Evolutionary conservation across 495 filamentous ascomycete genomes (phyloP).

Genomic region (Bryoglossum gracile): DNA sequence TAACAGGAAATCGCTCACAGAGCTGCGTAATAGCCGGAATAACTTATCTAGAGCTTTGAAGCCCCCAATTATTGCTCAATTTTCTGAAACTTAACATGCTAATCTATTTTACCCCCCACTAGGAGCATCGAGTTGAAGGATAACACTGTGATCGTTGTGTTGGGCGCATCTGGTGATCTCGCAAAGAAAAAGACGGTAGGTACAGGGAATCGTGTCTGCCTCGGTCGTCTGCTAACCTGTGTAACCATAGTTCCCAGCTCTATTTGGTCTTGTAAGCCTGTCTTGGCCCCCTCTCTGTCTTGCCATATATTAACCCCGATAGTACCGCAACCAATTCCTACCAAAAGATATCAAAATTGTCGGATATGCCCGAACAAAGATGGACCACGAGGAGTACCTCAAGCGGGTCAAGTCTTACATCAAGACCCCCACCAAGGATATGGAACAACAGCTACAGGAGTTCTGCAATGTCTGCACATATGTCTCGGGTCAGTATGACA

Average conservation of each 20-base stretch:
- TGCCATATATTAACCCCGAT: conserved; percentile 27
- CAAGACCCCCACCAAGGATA: conserved; percentile 96
- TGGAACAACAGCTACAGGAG: conserved; percentile 86
- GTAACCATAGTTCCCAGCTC: conserved; percentile 75
- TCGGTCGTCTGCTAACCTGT: conserved; percentile 20
- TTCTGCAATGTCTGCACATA: conserved; percentile 89
- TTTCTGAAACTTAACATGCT: conserved; percentile 8
- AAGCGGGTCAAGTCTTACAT: conserved; percentile 94
- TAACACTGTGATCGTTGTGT: conserved; percentile 94
- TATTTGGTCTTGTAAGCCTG: conserved; percentile 88
- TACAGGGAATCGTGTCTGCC: conserved; percentile 13
- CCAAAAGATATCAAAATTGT: conserved; percentile 96
- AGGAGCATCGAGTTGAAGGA: conserved; percentile 93
- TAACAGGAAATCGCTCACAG: not conserved
- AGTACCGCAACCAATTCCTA: conserved; percentile 98
- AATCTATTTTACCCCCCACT: conserved; percentile 17
- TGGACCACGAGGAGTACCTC: conserved; percentile 94
- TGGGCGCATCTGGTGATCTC: conserved; percentile 94
- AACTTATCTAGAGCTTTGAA: not conserved
- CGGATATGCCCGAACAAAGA: conserved; percentile 98
- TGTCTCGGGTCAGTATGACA: conserved; percentile 92
- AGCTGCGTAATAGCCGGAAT: conserved; percentile 3
- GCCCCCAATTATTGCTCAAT: conserved; percentile 7
- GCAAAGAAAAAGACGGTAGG: conserved; percentile 99
- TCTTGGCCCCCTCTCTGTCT: conserved; percentile 6